A percentile compares a stretch with the other conserved stretches of the same genome.
Conservation (phyloP, 106 monocot genomes). For the Dioscorea zingiberensis region DNA sequence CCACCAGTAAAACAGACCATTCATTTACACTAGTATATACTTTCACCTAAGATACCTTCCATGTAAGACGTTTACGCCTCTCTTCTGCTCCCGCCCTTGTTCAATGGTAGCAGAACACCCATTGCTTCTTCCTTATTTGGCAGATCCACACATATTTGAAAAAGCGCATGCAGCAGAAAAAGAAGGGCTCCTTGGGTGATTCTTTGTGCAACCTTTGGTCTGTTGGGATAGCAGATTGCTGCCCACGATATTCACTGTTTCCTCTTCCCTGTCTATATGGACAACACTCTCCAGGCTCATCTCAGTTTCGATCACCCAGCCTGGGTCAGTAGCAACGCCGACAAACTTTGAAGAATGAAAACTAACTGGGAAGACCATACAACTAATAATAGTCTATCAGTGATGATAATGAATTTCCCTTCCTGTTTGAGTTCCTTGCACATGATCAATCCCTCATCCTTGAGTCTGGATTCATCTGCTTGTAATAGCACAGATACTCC, state of each 20-base stretch:
- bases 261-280: conserved; percentile 54
- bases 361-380: conserved; percentile 38
- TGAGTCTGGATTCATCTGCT: conserved; percentile 43
- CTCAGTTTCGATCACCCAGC: conserved; percentile 69
- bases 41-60: conserved; percentile 50
- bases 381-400: conserved; percentile 38
- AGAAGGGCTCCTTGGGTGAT: conserved; percentile 24
- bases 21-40: background rate
- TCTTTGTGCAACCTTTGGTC: conserved; percentile 20
- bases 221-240: conserved; percentile 39
- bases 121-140: conserved; percentile 56
- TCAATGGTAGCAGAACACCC: conserved; percentile 52
- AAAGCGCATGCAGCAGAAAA: conserved; percentile 40
- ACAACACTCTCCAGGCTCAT: conserved; percentile 76
- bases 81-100: conserved; percentile 34
- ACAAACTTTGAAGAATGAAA: conserved; percentile 39
- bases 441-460: conserved; percentile 60
- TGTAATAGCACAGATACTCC: conserved; percentile 62
- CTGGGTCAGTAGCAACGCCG: conserved; percentile 59
- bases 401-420: conserved; percentile 65
- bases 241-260: conserved; percentile 65
- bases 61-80: conserved; percentile 43
- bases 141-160: conserved; percentile 54
- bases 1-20: too few species aligned
- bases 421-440: conserved; percentile 51